Base-by-base conservation (phyloP, 306 rosid species). In the Lathyrus tuberosus region DNA sequence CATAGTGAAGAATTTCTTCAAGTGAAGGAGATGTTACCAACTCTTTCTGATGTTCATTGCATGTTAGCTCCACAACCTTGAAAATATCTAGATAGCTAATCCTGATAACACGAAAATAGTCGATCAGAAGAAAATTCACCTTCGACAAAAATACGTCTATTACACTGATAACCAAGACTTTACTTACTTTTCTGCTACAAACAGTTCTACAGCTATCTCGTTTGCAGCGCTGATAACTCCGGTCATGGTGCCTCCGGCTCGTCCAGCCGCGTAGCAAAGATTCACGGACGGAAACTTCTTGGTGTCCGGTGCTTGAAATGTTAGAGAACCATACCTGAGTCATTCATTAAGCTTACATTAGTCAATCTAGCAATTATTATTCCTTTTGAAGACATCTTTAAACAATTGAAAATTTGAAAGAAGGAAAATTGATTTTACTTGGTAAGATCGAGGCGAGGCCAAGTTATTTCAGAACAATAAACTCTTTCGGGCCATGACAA, bases 151-250 rank as follows among this genome's bases (percentile, higher is more conserved):
- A 41, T 14, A 44, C 0, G 7, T 26, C 64, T 70, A 14, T 8
- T 0, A 20, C 0, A 20, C 22, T 20, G 22, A 20, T 20, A 20
- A 20, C 22, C 1, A 20, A 20, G 22, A 20, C 22, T 20, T 20
- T 20, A 20, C 22, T 20, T 79, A 91, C 97, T 89, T 89, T 62
- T 89, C 96, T 48, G 78, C 86, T 18, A 91, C 87, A 75, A 91
- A 91, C 86, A 91, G 24, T 79, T 89, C 97, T 47, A 91, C 97
- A 24, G 97, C 96, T 75, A 89, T 89, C 89, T 91, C 97, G 73
- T 91, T 91, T 44, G 96, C 97, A 35, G 97, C 97, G 76, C 97
- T 91, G 16, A 89, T 86, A 71, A 91, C 97, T 71, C 97, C 97
- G 3, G 97, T 91, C 97, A 91, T 91, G 62, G 96, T 91, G 74